These are phyloP conservation scores for Parachlorella kessleri DNA, from an alignment of 139 green algal genomes.

Conservation along the genomic window DNA sequence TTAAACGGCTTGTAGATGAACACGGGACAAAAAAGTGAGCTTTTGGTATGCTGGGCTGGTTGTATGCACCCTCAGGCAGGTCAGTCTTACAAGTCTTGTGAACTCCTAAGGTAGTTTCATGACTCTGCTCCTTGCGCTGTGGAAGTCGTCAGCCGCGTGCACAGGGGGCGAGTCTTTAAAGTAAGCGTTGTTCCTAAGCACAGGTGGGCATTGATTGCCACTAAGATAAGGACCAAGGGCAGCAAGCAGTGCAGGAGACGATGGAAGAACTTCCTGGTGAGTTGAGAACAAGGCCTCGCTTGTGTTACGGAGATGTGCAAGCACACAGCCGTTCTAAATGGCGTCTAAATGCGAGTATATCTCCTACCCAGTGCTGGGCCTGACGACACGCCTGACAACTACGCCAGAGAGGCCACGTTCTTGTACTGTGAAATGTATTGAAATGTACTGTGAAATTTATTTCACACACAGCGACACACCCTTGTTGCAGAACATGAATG, in stretches of 20 bases:
- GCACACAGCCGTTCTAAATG: not conserved
- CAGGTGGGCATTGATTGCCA: slow-evolving; percentile 57
- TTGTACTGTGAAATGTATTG: not conserved
- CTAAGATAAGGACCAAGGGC: slow-evolving; percentile 47
- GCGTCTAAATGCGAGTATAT: not conserved
- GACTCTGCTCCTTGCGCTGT: too few relatives aligned
- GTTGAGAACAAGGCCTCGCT: slow-evolving; percentile 32
- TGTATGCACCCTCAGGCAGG: too few relatives aligned
- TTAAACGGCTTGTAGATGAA: slow-evolving; percentile 50
- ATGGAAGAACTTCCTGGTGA: slow-evolving; percentile 74
- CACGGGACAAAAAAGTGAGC: slow-evolving; percentile 64
- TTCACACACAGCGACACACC: too few relatives aligned
- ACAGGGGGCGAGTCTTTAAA: too few relatives aligned
- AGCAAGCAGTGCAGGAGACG: slow-evolving; percentile 64
- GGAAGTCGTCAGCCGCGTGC: too few relatives aligned
- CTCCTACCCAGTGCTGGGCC: not conserved
- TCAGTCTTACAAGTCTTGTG: too few relatives aligned
- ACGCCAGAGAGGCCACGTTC: not conserved
- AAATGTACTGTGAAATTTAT: not conserved
- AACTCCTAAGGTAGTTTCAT: too few relatives aligned
- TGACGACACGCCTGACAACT: not conserved
- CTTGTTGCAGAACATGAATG: slow-evolving; percentile 19
- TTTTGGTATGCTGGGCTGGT: too few relatives aligned
- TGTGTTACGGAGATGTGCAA: slow-evolving; percentile 30
- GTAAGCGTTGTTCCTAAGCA: too few relatives aligned